phyloP scores from a whole-genome alignment of 495 filamentous ascomycete species.

The Darksidea phi region DNA sequence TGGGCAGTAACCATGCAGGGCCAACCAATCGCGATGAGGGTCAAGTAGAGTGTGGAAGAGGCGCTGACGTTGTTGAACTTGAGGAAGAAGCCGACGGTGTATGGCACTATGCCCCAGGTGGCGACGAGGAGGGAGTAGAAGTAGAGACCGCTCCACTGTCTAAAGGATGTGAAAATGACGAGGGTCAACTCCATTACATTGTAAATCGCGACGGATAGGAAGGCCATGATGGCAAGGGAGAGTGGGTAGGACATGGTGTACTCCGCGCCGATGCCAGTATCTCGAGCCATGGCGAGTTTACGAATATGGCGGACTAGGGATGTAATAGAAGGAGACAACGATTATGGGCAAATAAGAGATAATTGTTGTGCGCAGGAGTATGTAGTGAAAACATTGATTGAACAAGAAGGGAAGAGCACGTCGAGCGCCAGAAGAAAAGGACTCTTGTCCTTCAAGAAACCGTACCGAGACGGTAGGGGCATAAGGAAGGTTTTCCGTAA shows the following conservation, averaged over 20 bases:
- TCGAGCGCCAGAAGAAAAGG: too few relatives aligned
- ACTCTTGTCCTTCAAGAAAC: too few relatives aligned
- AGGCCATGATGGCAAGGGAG: slow-evolving; percentile 17
- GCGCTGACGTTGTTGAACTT: slow-evolving; percentile 25
- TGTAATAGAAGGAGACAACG: too few relatives aligned
- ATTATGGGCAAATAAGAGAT: too few relatives aligned
- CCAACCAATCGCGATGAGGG: slow-evolving; percentile 28
- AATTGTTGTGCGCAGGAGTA: too few relatives aligned
- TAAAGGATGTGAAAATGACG: slow-evolving; percentile 28
- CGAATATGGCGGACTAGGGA: too few relatives aligned
- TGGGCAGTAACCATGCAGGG: slow-evolving; percentile 23
- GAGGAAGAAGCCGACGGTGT: slow-evolving; percentile 22
- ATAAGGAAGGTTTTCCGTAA: too few relatives aligned
- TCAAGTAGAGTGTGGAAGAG: slow-evolving; percentile 10
- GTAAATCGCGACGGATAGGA: slow-evolving; percentile 24
- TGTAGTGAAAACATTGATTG: too few relatives aligned
- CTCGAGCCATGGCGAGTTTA: slow-evolving; percentile 9
- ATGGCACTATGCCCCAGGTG: slow-evolving; percentile 23
- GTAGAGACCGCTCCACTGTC: slow-evolving; percentile 20
- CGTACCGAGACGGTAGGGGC: too few relatives aligned
- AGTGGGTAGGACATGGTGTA: slow-evolving; percentile 13
- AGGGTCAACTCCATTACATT: slow-evolving; percentile 33
- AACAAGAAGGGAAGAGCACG: too few relatives aligned
- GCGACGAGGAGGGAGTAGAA: slow-evolving; percentile 26
- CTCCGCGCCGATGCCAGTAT: slow-evolving; percentile 12